phyloP scores from a whole-genome alignment of 495 filamentous ascomycete genomes.

The Aspergillus heteromorphus region DNA sequence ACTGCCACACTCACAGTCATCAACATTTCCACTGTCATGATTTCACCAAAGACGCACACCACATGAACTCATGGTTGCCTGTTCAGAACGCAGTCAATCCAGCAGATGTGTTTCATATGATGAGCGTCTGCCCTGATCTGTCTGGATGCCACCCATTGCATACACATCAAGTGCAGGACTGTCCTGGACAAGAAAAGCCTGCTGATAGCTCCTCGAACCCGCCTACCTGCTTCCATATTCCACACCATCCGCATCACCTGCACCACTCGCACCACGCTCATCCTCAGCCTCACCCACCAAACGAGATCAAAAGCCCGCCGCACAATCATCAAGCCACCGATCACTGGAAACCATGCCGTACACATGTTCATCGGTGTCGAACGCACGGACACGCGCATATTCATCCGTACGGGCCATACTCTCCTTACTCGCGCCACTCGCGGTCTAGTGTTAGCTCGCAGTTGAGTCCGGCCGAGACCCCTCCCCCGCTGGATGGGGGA shows the following conservation, averaged over 20 bases:
- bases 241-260: background rate
- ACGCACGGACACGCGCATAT: slow-evolving; percentile 30
- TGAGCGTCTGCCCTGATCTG: slow-evolving; percentile 35
- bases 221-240: slow-evolving; percentile 27
- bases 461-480: slow-evolving; percentile 37
- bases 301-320: slow-evolving; percentile 24
- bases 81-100: slow-evolving; percentile 31
- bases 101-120: slow-evolving; percentile 38
- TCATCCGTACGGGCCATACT: slow-evolving; percentile 28
- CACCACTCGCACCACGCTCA: slow-evolving; percentile 18
- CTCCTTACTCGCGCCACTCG: slow-evolving; percentile 39
- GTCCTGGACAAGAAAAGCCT: slow-evolving; percentile 8
- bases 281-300: slow-evolving; percentile 1
- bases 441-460: slow-evolving; percentile 41
- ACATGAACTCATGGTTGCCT: slow-evolving; percentile 21
- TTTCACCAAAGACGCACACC: slow-evolving; percentile 27
- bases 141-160: slow-evolving; percentile 28
- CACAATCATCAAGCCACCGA: slow-evolving; percentile 19
- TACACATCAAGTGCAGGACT: slow-evolving; percentile 17
- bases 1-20: slow-evolving; percentile 30
- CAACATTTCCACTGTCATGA: slow-evolving; percentile 33
- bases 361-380: slow-evolving; percentile 32
- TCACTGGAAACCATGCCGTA: slow-evolving; percentile 30
- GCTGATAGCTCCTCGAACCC: slow-evolving; percentile 15
- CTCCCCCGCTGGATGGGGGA: slow-evolving; percentile 40